These are phyloP conservation scores for Solanum bulbocastanum DNA, from an alignment of 257 asterid genomes.

Conservation along the genomic window DNA sequence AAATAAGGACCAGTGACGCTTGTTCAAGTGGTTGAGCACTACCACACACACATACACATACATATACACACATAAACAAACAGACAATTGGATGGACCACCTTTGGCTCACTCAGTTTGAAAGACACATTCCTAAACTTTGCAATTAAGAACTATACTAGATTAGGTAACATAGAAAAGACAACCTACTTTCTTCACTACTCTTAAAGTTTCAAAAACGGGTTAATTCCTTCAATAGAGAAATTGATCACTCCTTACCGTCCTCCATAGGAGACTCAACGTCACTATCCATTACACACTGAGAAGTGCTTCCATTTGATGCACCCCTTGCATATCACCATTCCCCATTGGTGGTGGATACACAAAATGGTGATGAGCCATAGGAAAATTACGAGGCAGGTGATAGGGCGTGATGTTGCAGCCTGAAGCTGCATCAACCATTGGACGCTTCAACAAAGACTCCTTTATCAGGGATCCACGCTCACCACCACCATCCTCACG, in stretches of 20 bases:
- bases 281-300: slow-evolving; percentile 9
- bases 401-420: slow-evolving; percentile 13
- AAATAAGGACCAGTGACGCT: no score
- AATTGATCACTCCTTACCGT: slow-evolving; percentile 34
- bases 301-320: slow-evolving; percentile 37
- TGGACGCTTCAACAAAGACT: slow-evolving; percentile 41
- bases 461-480: slow-evolving; percentile 51
- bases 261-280: slow-evolving; percentile 26
- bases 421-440: slow-evolving; percentile 21
- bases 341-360: slow-evolving; percentile 29
- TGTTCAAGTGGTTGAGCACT: no score
- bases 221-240: neutral
- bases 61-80: no score
- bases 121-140: neutral
- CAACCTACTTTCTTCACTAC: neutral
- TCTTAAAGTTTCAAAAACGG: neutral
- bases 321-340: slow-evolving; percentile 34
- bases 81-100: neutral
- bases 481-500: slow-evolving; percentile 72
- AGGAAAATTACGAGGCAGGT: slow-evolving; percentile 10
- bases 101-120: neutral
- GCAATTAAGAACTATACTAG: neutral
- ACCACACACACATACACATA: no score
- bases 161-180: no score
- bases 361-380: slow-evolving; percentile 42